A percentile compares a stretch with the other conserved stretches of the same genome.
Evolutionary conservation across 2,329 filamentous ascomycete species (phyloP).

Genomic region (Fusarium drepaniforme): DNA sequence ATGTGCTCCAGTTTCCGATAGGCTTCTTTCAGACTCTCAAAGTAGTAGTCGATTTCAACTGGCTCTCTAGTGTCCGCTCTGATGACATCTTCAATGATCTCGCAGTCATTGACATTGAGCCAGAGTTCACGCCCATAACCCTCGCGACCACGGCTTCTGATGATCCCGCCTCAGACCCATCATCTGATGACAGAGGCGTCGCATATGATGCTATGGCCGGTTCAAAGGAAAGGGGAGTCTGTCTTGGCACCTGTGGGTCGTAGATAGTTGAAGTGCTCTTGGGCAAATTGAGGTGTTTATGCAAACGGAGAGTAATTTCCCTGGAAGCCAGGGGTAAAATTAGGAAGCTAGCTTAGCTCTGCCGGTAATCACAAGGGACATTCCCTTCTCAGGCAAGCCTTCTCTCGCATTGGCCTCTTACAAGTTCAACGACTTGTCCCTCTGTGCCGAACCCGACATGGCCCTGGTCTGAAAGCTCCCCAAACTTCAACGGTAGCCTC

Average conservation of each 20-base stretch:
- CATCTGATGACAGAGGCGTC: not conserved
- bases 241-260: no score
- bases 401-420: not conserved
- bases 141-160: not conserved
- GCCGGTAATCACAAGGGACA: not conserved
- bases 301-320: no score
- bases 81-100: slow-evolving; percentile 14
- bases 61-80: not conserved
- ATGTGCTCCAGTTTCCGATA: slow-evolving; percentile 39
- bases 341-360: no score
- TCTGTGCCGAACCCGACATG: not conserved
- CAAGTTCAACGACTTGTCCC: not conserved
- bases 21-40: slow-evolving; percentile 42
- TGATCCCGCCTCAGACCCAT: not conserved
- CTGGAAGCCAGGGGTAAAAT: no score
- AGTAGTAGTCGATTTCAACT: slow-evolving; percentile 30
- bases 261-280: no score
- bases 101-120: slow-evolving; percentile 24
- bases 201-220: no score
- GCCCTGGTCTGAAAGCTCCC: not conserved
- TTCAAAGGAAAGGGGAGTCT: no score
- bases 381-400: not conserved
- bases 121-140: slow-evolving; percentile 8
- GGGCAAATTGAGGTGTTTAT: no score
- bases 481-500: not conserved